These are phyloP conservation scores for Hibiscus trionum DNA, from an alignment of 345 rosid genomes.

Conservation along the genomic window DNA sequence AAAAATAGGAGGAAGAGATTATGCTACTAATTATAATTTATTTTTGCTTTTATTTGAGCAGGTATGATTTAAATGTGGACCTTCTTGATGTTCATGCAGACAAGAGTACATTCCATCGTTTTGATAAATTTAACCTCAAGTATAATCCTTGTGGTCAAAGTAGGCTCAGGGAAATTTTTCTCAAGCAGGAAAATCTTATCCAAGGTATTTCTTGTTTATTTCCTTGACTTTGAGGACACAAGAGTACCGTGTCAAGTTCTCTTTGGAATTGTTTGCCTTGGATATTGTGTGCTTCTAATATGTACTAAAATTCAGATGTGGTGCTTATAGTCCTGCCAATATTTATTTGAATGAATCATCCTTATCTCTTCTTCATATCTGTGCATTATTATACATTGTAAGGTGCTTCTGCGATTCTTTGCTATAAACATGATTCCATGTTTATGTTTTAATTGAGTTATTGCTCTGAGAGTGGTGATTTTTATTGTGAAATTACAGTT, in stretches of 20 bases:
- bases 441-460: not conserved
- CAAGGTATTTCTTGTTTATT: conserved; percentile 52
- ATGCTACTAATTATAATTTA: not conserved
- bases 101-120: conserved; percentile 99
- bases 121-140: conserved; percentile 97
- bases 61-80: conserved; percentile 95
- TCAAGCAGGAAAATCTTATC: conserved; percentile 96
- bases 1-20: not conserved
- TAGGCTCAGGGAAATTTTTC: conserved; percentile 98
- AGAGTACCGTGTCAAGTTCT: not conserved
- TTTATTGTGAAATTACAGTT: not conserved
- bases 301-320: not conserved
- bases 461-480: not conserved
- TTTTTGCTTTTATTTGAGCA: conserved; percentile 22
- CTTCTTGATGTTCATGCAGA: conserved; percentile 99
- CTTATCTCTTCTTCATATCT: not conserved
- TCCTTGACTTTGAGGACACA: not conserved
- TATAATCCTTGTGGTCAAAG: conserved; percentile 99
- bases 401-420: not conserved
- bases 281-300: not conserved
- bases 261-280: not conserved
- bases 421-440: not conserved
- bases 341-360: not conserved
- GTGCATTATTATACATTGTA: not conserved
- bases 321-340: not conserved